Base-by-base conservation (phyloP, 345 rosid genomes). In the Arabidopsis thaliana region DNA sequence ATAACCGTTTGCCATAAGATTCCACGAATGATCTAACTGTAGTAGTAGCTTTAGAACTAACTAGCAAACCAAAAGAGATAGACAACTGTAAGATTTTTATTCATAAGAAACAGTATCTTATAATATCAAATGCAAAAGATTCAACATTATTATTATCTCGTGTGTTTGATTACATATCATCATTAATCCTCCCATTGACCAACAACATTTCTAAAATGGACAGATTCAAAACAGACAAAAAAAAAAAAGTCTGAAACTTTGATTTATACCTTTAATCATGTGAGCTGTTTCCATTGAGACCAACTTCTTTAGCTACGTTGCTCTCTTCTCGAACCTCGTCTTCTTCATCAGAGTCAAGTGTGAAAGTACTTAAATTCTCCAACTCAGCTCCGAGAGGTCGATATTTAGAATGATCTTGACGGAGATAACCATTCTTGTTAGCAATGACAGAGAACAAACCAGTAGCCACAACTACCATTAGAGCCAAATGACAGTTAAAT, bases 401-500 rank as follows among this genome's bases (percentile, higher is more conserved):
- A 76, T 94, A 91, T 42, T 5, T 76, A 1, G 68, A 46, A 13
- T 72, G 85, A 57, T 85, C 86, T 53, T 74, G 65, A 32, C 55
- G 82, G 66, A 50, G 40, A 51, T 24, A 72, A 30, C 88, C 89
- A 37, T 82, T 78, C 69, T 76, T 80, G 65, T 78, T 86, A 0
- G 80, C 87, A 53, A 84, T 41, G 13, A 85, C 3, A 6, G 93
- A 84, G 79, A 84, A 87, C 40, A 83, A 67, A n/a, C 71, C 79
- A 25, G 80, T 77, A 13, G 79, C 78, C 68, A 83, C 24, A 41
- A 86, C 78, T 79, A 91, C 89, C 63, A 91, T 80, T 41, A 94
- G 62, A 38, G 98, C 96, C 62, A 94, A 93, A 83, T 90, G 96
- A 66, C 87, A 86, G 78, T 94, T 90, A 37, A 94, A 94, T 83